Percentiles rank a stretch among this genome's conserved stretches.
phyloP scores from a whole-genome alignment of 768 basidiomycete species.

The Rhizopogon salebrosus region DNA sequence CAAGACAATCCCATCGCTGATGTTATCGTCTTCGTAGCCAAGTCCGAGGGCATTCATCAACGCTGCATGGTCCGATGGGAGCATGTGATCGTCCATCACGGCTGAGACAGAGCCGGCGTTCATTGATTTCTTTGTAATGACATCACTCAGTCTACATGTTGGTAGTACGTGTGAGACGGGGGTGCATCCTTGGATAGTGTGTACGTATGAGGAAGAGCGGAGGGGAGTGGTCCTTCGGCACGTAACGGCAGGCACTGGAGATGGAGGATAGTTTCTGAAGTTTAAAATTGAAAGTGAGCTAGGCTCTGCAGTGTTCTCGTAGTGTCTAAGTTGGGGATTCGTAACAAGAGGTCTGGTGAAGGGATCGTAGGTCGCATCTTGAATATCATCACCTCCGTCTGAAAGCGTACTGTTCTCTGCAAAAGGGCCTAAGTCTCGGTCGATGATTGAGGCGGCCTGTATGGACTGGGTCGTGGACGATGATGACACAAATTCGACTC shows the following conservation, averaged over 20 bases:
- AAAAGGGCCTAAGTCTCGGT: neutral
- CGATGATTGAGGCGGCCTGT: slow-evolving; percentile 3
- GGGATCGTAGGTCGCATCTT: neutral
- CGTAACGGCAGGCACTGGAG: neutral
- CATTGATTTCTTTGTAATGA: no score
- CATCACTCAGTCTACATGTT: neutral
- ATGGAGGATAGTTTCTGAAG: neutral
- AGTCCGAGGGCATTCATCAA: slow-evolving; percentile 5
- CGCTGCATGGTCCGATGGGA: neutral
- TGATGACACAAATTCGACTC: slow-evolving; percentile 11
- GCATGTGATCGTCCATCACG: neutral
- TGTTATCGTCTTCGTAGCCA: neutral
- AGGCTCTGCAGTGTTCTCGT: neutral
- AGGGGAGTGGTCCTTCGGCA: neutral
- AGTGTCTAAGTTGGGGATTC: neutral
- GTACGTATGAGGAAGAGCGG: slow-evolving; percentile 9
- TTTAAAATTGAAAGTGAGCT: neutral
- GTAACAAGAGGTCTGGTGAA: neutral
- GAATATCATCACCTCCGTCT: neutral
- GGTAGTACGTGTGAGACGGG: neutral
- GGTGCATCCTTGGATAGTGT: neutral
- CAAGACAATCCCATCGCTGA: neutral
- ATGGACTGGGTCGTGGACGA: slow-evolving; percentile 8
- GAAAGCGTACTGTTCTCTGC: slow-evolving; percentile 1
- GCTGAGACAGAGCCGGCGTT: neutral